phyloP scores from a whole-genome alignment of 164 flowering plant species.

The Berberis vulgaris region DNA sequence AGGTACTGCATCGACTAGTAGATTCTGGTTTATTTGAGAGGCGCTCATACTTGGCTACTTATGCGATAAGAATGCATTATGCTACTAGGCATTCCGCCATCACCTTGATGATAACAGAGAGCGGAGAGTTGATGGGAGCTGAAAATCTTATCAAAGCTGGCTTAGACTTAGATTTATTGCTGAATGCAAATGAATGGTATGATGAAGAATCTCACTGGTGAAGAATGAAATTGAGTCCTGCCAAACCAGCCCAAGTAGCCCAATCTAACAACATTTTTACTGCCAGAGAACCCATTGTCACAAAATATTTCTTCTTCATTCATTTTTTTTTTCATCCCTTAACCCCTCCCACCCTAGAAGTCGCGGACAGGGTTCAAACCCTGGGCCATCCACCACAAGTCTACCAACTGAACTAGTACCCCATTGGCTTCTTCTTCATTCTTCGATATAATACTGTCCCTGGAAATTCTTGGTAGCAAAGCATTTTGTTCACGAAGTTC shows the following conservation, averaged over 20 bases:
- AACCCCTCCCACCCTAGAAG: too few species aligned
- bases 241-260: background rate
- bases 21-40: background rate
- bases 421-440: too few species aligned
- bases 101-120: background rate
- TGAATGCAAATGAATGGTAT: background rate
- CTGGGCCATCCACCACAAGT: too few species aligned
- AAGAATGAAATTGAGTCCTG: background rate
- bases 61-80: background rate
- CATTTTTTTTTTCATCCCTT: background rate
- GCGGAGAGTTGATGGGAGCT: background rate
- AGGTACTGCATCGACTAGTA: background rate
- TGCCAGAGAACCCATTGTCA: background rate
- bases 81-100: background rate
- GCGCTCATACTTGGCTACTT: background rate
- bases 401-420: too few species aligned
- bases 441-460: too few species aligned
- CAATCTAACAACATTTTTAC: background rate
- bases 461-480: too few species aligned
- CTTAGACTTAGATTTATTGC: background rate
- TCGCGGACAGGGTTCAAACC: too few species aligned
- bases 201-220: background rate
- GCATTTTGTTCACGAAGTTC: too few species aligned
- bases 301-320: background rate
- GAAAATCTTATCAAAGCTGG: background rate